Conservation (phyloP, 495 filamentous ascomycete genomes). For the Ramalina intermedia region DNA sequence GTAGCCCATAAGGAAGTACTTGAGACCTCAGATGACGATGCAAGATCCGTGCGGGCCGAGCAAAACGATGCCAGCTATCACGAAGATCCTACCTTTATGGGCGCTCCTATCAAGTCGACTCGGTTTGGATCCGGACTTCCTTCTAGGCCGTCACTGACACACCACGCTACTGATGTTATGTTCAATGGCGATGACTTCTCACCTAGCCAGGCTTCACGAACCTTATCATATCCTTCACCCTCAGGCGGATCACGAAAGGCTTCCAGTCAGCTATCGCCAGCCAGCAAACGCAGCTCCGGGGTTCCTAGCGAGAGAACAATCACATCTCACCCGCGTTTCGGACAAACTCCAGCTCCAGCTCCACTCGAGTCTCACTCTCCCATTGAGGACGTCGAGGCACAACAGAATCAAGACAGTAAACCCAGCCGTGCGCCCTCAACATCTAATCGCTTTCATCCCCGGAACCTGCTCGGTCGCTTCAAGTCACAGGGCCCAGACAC, state of each 20-base stretch:
- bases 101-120: neutral
- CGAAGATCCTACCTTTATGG: neutral
- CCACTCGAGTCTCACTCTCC: neutral
- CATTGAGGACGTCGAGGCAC: neutral
- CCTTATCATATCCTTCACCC: constrained; percentile 11
- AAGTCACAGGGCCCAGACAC: neutral
- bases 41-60: neutral
- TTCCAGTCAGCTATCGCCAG: constrained; percentile 5
- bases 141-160: constrained; percentile 2
- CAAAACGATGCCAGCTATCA: neutral
- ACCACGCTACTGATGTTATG: constrained; percentile 5
- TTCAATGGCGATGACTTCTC: constrained; percentile 5
- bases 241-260: neutral
- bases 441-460: neutral
- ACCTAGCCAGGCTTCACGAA: neutral
- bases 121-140: neutral
- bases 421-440: neutral
- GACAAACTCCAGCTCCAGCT: neutral
- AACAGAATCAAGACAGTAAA: neutral
- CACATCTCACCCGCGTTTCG: neutral
- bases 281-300: constrained; percentile 3
- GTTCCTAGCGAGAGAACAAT: constrained; percentile 7
- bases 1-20: neutral
- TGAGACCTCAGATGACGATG: constrained; percentile 1
- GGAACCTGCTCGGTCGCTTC: neutral